Evolutionary conservation across 2,329 filamentous ascomycete species (phyloP), one percentile per base, ranked within the genome.

Genomic region (Westerdykella sp.): DNA sequence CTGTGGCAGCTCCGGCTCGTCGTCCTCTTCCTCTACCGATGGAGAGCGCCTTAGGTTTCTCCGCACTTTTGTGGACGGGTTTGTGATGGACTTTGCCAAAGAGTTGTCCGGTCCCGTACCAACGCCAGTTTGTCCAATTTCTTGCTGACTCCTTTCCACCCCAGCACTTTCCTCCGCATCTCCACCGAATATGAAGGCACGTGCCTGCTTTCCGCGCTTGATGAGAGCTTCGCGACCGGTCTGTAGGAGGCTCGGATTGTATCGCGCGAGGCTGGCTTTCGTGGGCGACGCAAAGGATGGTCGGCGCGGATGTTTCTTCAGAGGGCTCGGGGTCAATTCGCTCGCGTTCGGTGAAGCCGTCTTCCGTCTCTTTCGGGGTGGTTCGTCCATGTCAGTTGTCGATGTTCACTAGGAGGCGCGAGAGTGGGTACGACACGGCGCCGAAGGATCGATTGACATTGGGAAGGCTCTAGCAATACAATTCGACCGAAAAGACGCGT

Each of bases 201-300:
- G 56, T 34, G 53, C 57, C 25, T 56, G 49, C 36, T 55, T 54
- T 14, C 56, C 54, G 31, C 49, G 52, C 6, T 45, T 42, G 9
- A 53, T 28, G 14, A 44, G 25, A 18, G 51, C 48, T 5, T 48
- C 44, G 15, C 47, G 54, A 37, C 37, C 46, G 31, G 42, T 51
- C 7, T 6, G 39, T 16, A 62, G 42, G 2, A 67, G 49, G 31
- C 54, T 57, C 4, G 66, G 65, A 43, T 69, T 65, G 48, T 60
- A 65, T 42, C 66, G 65, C 45, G 66, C 54, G 21, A 68, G 58
- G 41, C 62, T 69, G 16, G 66, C 61, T 56, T 66, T 68, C 2
- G 65, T 69, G 13, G 67, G 67, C 14, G 67, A 69, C 37, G 60
- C 59, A 40, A 60, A 69, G 2, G 66, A 69, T 0, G 63, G 56